Percentiles rank a stretch among this genome's conserved stretches.
phyloP scores from a whole-genome alignment of 2,329 filamentous ascomycete genomes.

The Aureobasidium sp. region DNA sequence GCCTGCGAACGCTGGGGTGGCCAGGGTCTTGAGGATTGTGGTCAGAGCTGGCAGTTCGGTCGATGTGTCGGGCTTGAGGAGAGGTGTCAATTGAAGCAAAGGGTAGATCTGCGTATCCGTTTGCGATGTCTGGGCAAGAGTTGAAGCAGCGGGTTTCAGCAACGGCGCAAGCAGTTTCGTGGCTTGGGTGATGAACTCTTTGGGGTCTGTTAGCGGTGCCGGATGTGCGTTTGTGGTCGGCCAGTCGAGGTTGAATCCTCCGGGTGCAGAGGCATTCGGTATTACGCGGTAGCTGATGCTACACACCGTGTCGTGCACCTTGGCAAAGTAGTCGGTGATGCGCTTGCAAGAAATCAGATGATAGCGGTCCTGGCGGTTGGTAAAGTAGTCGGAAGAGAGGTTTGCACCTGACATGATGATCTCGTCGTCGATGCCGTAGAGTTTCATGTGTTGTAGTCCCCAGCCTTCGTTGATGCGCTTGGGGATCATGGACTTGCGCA shows the following conservation, averaged over 20 bases:
- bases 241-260: conserved; percentile 60
- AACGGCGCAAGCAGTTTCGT: conserved; percentile 61
- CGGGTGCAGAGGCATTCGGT: conserved; percentile 39
- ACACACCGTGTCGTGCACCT: conserved; percentile 68
- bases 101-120: conserved; percentile 75
- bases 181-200: conserved; percentile 62
- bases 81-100: conserved; percentile 77
- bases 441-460: conserved; percentile 98
- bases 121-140: conserved; percentile 27
- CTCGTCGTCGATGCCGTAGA: conserved; percentile 92
- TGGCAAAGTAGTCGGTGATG: conserved; percentile 74
- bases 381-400: conserved; percentile 89
- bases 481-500: conserved; percentile 77
- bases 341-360: conserved; percentile 77
- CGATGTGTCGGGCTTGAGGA: conserved; percentile 71
- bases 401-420: conserved; percentile 93
- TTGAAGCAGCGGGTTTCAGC: conserved; percentile 44
- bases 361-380: conserved; percentile 89
- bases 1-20: conserved; percentile 54
- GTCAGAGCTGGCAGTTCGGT: conserved; percentile 83
- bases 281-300: conserved; percentile 75
- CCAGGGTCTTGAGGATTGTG: conserved; percentile 62
- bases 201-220: conserved; percentile 63
- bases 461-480: conserved; percentile 94
- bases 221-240: conserved; percentile 66